Evolutionary conservation across 1,284 basidiomycete species (phyloP).

Genomic region (Microbotryum lychnidis-dioicae): DNA sequence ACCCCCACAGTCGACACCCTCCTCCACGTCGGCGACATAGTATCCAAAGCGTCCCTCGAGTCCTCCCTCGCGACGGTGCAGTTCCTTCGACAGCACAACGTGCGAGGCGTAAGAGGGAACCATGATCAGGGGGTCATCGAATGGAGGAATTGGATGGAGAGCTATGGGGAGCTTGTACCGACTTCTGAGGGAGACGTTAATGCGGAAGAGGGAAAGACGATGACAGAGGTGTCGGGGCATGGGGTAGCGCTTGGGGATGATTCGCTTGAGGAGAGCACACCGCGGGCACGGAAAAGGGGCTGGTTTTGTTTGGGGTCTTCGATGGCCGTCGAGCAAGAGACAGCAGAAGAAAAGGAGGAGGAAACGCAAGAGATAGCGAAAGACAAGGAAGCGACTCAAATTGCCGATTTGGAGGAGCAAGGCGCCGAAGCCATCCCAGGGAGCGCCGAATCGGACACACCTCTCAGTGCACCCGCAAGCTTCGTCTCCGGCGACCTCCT

Average conservation of each 20-base stretch:
- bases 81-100: conserved; percentile 46
- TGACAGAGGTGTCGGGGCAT: neutral
- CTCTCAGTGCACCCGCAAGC: neutral
- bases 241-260: neutral
- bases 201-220: neutral
- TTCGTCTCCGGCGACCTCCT: conserved; percentile 13
- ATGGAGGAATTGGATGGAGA: conserved; percentile 70
- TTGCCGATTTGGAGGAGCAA: neutral
- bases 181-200: neutral
- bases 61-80: conserved; percentile 57
- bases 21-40: conserved; percentile 70
- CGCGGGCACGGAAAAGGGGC: neutral
- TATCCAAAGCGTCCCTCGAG: conserved; percentile 52
- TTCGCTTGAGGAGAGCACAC: neutral
- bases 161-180: conserved; percentile 10
- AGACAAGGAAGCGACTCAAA: neutral
- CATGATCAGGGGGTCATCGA: conserved; percentile 81
- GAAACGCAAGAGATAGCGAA: neutral
- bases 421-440: neutral
- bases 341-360: neutral
- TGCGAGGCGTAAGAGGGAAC: conserved; percentile 75
- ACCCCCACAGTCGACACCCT: conserved; percentile 55
- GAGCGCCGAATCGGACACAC: neutral
- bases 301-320: neutral
- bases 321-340: too few relatives aligned